Evolutionary conservation across 2,329 filamentous ascomycete species (phyloP).

Genomic region (Exophiala sp.): DNA sequence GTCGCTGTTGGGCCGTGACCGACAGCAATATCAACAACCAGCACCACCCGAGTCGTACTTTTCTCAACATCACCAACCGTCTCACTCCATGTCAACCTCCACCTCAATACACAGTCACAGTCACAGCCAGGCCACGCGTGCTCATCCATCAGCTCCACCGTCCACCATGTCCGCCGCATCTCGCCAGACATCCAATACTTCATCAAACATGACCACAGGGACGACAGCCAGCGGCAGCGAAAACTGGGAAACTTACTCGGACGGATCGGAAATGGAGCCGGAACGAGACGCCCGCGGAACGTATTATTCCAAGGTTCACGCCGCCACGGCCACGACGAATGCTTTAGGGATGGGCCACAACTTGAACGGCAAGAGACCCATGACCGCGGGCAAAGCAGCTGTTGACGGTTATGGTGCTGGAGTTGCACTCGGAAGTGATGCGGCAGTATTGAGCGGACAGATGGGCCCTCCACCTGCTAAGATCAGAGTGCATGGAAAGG

Average conservation of each 20-base stretch:
- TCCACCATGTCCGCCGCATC: slow-evolving; percentile 31
- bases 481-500: slow-evolving; percentile 29
- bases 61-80: slow-evolving; percentile 42
- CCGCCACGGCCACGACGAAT: slow-evolving; percentile 11
- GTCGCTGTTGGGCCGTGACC: slow-evolving; percentile 36
- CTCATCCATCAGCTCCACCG: slow-evolving; percentile 30
- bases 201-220: slow-evolving; percentile 40
- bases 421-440: no score
- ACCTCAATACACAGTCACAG: slow-evolving; percentile 26
- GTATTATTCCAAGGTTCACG: slow-evolving; percentile 57
- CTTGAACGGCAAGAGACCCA: slow-evolving; percentile 22
- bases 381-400: slow-evolving; percentile 15
- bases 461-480: slow-evolving; percentile 34
- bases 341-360: slow-evolving; percentile 16
- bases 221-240: slow-evolving; percentile 75
- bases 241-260: slow-evolving; percentile 97
- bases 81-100: slow-evolving; percentile 33
- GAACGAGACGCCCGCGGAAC: slow-evolving; percentile 69
- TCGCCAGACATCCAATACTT: slow-evolving; percentile 68
- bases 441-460: slow-evolving; percentile 5
- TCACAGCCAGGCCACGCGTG: slow-evolving; percentile 21
- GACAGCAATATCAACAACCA: slow-evolving; percentile 22
- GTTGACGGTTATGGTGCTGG: not conserved
- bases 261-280: slow-evolving; percentile 67
- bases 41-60: slow-evolving; percentile 31